A percentile compares a stretch with the other conserved stretches of the same genome.
Evolutionary conservation across 371 early-diverging fungal species (phyloP).

Genomic region (Conidiobolus incongruus): DNA sequence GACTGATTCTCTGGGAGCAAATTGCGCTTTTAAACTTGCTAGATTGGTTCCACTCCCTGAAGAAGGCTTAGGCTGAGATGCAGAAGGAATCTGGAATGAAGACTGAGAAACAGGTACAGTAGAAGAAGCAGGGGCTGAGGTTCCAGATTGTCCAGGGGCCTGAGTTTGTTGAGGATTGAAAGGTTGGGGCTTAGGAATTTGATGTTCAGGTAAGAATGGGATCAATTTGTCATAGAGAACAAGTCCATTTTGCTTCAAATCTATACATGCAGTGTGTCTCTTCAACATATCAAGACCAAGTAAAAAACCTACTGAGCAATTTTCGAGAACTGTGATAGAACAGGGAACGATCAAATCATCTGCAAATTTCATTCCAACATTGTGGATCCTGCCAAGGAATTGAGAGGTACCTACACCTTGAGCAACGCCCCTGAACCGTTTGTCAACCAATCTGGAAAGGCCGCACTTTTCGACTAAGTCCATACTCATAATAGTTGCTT

Average conservation of each 20-base stretch:
- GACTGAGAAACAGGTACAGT: too few species aligned
- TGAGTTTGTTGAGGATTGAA: too few species aligned
- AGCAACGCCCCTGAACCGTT: conserved; percentile 74
- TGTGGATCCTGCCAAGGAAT: conserved; percentile 84
- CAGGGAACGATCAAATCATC: conserved; percentile 48
- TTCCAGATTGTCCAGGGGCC: too few species aligned
- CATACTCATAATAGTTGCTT: conserved; percentile 81
- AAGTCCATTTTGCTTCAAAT: conserved; percentile 55
- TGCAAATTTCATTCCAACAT: conserved; percentile 58
- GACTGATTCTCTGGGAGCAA: too few species aligned
- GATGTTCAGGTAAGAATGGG: conserved; percentile 76
- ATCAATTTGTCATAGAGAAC: conserved; percentile 62
- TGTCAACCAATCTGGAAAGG: conserved; percentile 73
- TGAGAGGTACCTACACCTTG: conserved; percentile 89
- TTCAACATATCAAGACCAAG: conserved; percentile 92
- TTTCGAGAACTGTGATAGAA: conserved; percentile 82
- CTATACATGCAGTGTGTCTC: conserved; percentile 72
- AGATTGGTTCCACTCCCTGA: too few species aligned
- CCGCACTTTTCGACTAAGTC: conserved; percentile 69
- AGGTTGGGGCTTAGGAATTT: conserved; percentile 38
- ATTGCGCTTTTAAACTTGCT: too few species aligned
- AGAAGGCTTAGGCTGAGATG: too few species aligned
- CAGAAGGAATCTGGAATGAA: too few species aligned
- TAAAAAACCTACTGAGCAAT: conserved; percentile 41
- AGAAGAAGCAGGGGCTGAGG: too few species aligned